Conservation (phyloP, 441 rosid genomes). For the Capsella rubella region DNA sequence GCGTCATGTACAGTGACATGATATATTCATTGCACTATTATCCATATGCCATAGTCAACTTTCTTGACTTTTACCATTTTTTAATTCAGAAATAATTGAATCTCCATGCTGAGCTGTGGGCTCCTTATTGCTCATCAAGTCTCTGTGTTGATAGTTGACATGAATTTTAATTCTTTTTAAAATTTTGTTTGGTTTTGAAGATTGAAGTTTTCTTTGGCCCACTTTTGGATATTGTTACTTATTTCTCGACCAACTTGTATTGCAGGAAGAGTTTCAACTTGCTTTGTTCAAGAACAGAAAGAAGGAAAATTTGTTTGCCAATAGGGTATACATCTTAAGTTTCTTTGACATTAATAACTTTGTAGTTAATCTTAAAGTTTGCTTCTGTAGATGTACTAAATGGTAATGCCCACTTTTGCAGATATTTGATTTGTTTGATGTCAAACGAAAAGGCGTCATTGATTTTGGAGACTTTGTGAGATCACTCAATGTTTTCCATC, state of each 20-base stretch:
- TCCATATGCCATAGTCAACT: conserved; percentile 23
- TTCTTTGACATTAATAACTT: not conserved
- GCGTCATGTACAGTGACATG: conserved; percentile 21
- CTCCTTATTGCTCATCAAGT: conserved; percentile 29
- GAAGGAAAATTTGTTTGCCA: conserved; percentile 95
- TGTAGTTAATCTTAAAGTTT: not conserved
- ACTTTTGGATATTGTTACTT: conserved; percentile 17
- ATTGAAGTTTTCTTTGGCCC: conserved; percentile 35
- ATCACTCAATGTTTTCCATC: conserved; percentile 90
- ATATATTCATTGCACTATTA: conserved; percentile 36
- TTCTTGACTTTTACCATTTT: conserved; percentile 38
- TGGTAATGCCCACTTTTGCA: conserved; percentile 42
- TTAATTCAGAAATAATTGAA: conserved; percentile 25
- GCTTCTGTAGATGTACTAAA: not conserved
- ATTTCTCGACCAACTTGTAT: conserved; percentile 21
- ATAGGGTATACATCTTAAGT: conserved; percentile 58
- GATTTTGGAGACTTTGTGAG: conserved; percentile 96
- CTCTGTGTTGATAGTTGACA: conserved; percentile 36
- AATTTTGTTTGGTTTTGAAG: conserved; percentile 36
- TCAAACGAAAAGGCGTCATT: conserved; percentile 82
- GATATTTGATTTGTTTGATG: conserved; percentile 95
- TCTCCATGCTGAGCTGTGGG: conserved; percentile 35
- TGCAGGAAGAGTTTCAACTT: conserved; percentile 97
- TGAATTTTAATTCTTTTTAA: not conserved
- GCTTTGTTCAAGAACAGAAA: conserved; percentile 88